Percentiles rank a stretch among this genome's conserved stretches.
These are phyloP conservation scores for Torulaspora franciscae DNA, from an alignment of 805 yeast genomes.

Conservation along the genomic window DNA sequence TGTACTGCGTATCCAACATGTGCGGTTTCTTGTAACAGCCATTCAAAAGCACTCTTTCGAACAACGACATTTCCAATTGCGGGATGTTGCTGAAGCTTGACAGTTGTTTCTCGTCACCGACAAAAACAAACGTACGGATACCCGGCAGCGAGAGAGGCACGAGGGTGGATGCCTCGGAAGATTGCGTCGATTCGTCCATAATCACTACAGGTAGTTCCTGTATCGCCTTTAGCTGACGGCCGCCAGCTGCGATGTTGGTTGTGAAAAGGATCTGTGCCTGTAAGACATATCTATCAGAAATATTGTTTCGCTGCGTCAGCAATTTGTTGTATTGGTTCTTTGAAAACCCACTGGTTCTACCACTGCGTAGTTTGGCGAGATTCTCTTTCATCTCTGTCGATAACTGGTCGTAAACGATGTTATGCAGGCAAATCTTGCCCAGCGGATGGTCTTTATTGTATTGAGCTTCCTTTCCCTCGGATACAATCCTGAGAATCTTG, in stretches of 20 bases:
- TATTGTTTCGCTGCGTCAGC: slow-evolving; percentile 41
- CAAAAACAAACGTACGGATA: slow-evolving; percentile 61
- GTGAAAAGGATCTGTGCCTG: slow-evolving; percentile 69
- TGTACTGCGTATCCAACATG: slow-evolving; percentile 64
- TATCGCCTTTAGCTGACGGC: slow-evolving; percentile 53
- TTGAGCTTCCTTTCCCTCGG: slow-evolving; percentile 57
- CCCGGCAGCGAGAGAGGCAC: slow-evolving; percentile 69
- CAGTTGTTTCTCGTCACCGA: slow-evolving; percentile 72
- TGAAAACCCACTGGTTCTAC: slow-evolving; percentile 40
- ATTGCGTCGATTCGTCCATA: slow-evolving; percentile 76
- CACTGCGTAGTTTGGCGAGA: slow-evolving; percentile 41
- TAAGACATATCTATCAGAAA: slow-evolving; percentile 47
- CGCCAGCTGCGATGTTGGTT: slow-evolving; percentile 70
- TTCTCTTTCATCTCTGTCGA: slow-evolving; percentile 43
- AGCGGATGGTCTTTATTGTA: slow-evolving; percentile 54
- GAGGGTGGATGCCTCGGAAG: slow-evolving; percentile 66
- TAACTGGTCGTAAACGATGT: slow-evolving; percentile 48
- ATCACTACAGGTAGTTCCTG: slow-evolving; percentile 59
- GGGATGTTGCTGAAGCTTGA: slow-evolving; percentile 68
- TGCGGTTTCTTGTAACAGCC: slow-evolving; percentile 57
- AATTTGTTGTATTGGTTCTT: slow-evolving; percentile 49
- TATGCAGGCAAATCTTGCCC: slow-evolving; percentile 58
- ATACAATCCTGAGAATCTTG: slow-evolving; percentile 51
- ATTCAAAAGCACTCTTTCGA: slow-evolving; percentile 60
- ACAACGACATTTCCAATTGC: slow-evolving; percentile 58